Evolutionary conservation across 371 early-diverging fungal species (phyloP), one percentile per base, ranked within the genome.

Genomic region (Hamiltosporidium magnivora): DNA sequence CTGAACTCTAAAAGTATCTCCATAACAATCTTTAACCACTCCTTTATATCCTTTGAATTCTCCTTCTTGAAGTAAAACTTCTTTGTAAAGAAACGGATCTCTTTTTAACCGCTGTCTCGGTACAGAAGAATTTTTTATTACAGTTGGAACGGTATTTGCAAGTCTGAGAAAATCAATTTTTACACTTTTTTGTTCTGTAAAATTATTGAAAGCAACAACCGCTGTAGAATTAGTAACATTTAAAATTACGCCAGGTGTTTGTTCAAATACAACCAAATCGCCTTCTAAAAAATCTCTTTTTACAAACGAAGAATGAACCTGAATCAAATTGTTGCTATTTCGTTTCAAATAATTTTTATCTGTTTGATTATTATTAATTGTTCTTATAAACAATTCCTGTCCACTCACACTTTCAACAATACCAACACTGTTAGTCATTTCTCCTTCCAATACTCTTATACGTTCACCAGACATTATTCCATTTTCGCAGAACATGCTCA

Each of bases 1-100:
- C 62, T 74, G 75, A 0, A 81, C 64, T 42, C 74, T 69, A 54
- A 58, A 72, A n/a, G 56, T 72, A 12, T 69, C 69, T 39, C 61
- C 61, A 38, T 74, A 67, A 1, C 69, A 63, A 52, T 79, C 78
- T 58, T 76, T 77, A 11, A 81, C 70, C 3, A 70, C 58, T 46
- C 79, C 82, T 14, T 44, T 43, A 58, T 70, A 70, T 54, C 82
- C 82, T 67, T 81, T 81, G 62, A 71, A 76, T 53, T 72, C 72
- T 40, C 82, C 82, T 63, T 52, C 62, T 12, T 55, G 67, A 54
- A 81, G 76, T 44, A 49, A 40, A 1, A 77, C 82, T 40, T 67
- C 58, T 65, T 73, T 79, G 63, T 79, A 69, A 42, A 75, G 52
- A 6, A 77, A 64, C 2, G 76, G 75, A 70, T 81, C 78, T 69